phyloP scores from a whole-genome alignment of 164 flowering plant species.

The Nymphaea thermarum region DNA sequence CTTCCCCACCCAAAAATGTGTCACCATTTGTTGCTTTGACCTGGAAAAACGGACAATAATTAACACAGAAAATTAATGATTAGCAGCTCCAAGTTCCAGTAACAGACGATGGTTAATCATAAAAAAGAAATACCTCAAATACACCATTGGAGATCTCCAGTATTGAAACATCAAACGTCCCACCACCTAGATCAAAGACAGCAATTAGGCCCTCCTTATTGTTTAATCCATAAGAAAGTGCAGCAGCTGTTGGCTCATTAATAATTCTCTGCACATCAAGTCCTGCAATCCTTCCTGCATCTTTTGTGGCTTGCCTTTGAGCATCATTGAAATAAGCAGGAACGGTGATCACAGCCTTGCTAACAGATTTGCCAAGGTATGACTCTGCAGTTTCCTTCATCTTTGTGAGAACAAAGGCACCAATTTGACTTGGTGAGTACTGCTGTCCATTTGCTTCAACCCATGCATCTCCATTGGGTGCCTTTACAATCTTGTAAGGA shows the following conservation, averaged over 20 bases:
- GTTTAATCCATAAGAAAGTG: constrained; percentile 58
- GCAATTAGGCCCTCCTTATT: constrained; percentile 64
- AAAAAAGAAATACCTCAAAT: constrained; percentile 34
- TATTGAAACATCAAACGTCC: constrained; percentile 72
- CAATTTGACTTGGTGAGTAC: constrained; percentile 65
- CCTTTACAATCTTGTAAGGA: constrained; percentile 32
- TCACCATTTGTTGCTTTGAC: constrained; percentile 81
- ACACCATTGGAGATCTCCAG: constrained; percentile 64
- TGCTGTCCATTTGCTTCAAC: constrained; percentile 55
- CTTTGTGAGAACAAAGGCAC: constrained; percentile 57
- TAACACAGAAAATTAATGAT: too few relatives aligned
- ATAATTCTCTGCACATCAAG: constrained; percentile 58
- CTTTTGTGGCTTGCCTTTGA: constrained; percentile 68
- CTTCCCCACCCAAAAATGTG: constrained; percentile 71
- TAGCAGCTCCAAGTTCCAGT: too few relatives aligned
- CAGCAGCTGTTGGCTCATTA: constrained; percentile 80
- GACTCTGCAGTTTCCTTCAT: constrained; percentile 74
- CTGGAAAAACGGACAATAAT: constrained; percentile 13
- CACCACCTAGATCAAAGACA: constrained; percentile 44
- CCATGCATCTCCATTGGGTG: constrained; percentile 77
- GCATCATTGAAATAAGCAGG: constrained; percentile 75
- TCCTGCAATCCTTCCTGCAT: constrained; percentile 67
- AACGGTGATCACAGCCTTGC: constrained; percentile 60
- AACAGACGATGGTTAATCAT: too few relatives aligned
- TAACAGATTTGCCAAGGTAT: constrained; percentile 42